Evolutionary conservation across 495 filamentous ascomycete species (phyloP).

Genomic region (Penicillium odoratum): DNA sequence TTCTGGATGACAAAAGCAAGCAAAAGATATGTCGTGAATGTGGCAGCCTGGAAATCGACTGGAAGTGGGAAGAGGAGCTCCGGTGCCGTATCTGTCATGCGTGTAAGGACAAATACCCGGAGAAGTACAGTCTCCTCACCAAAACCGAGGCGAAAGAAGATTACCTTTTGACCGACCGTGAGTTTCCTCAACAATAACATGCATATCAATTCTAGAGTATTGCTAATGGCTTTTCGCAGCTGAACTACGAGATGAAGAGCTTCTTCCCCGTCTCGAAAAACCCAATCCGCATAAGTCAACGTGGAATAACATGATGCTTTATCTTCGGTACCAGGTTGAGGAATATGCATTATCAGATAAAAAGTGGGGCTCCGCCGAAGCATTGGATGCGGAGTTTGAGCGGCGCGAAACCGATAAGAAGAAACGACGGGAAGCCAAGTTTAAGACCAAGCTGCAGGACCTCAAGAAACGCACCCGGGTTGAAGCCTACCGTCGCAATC

Average conservation of each 20-base stretch:
- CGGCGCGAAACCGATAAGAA: slow-evolving; percentile 80
- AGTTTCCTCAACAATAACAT: slow-evolving; percentile 27
- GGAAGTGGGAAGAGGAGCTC: slow-evolving; percentile 86
- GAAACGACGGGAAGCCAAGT: slow-evolving; percentile 84
- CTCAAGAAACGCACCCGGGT: slow-evolving; percentile 92
- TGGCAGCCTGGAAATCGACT: slow-evolving; percentile 81
- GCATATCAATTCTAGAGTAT: not conserved
- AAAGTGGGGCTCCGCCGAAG: slow-evolving; percentile 84
- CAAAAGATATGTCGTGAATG: slow-evolving; percentile 83
- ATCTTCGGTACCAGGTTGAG: slow-evolving; percentile 89
- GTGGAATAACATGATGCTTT: slow-evolving; percentile 99
- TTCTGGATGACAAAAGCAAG: slow-evolving; percentile 59
- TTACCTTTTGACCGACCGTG: slow-evolving; percentile 91
- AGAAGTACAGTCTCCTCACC: slow-evolving; percentile 90
- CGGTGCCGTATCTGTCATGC: slow-evolving; percentile 64
- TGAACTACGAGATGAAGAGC: slow-evolving; percentile 78
- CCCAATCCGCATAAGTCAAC: slow-evolving; percentile 95
- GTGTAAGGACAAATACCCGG: slow-evolving; percentile 86
- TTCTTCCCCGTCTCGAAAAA: slow-evolving; percentile 81
- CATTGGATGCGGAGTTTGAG: slow-evolving; percentile 87
- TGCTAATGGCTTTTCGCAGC: slow-evolving; percentile 43
- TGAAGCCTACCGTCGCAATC: slow-evolving; percentile 77
- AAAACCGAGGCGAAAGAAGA: slow-evolving; percentile 97
- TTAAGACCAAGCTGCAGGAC: slow-evolving; percentile 81
- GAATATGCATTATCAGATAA: slow-evolving; percentile 80